Base-by-base conservation (phyloP, 257 asterid genomes). In the Leonotis leonurus region DNA sequence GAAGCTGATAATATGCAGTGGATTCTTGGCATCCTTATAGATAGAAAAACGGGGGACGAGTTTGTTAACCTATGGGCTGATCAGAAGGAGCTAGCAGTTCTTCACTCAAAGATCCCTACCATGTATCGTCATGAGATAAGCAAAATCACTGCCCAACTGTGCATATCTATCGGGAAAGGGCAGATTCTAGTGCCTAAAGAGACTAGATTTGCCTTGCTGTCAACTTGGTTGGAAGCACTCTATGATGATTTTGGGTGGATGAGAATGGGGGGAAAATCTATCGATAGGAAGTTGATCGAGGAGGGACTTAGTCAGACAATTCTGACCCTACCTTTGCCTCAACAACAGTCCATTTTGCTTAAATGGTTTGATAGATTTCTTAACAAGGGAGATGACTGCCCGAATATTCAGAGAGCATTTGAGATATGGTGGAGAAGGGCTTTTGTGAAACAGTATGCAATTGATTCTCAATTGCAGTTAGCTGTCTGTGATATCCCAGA, bases 371-470 rank as follows among this genome's bases (percentile, higher is more conserved):
- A 87, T 45, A 75, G 96, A 33, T 93, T 85, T 75, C 88, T 93
- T n/a, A 79, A 82, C 39, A 74, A 70, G 55, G 99, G 99, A 4
- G 94, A 87, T 49, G 99, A 89, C 53, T 93, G 97, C 70, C 99
- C 99, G 16, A 85, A 93, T 70, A 79, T 93, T 57, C 95, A 83
- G 67, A 83, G 79, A 60, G 97, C 99, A 1, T 89, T 93, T 61
- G 91, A 87, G 45, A 76, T 89, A 49, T 93, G 99, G 99, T 89
- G 99, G 99, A 83, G 91, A 68, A 77, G 99, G 69, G 84, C 97
- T 60, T 93, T 93, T 9, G 77, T 89, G 56, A 89, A 80, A 65
- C 87, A 80, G 27, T 79, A 80, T 35, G 71, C 63, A 58, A 62
- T 77, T 8, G 86, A 85, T 33, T 75, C 95, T 29, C 80, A 65